Evolutionary conservation across 768 basidiomycete species (phyloP).

Genomic region (Omphalotus guepiniiformis): DNA sequence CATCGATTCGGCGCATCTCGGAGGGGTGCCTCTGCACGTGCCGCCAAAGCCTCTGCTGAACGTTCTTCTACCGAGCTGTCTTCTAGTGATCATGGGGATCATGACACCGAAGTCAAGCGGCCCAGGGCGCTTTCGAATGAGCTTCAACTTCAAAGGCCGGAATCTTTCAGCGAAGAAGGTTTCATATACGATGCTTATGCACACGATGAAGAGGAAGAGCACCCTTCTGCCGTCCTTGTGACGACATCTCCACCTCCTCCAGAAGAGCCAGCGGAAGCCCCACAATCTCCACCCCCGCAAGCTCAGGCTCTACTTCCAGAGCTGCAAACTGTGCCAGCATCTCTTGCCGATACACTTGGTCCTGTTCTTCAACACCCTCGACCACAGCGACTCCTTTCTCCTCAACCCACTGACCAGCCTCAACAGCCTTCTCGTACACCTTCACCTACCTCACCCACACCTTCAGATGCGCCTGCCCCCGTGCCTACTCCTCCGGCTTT

Average conservation of each 20-base stretch:
- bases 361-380: slow-evolving; percentile 60
- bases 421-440: slow-evolving; percentile 50
- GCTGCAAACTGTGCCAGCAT: not conserved
- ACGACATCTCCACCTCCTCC: slow-evolving; percentile 25
- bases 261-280: slow-evolving; percentile 14
- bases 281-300: slow-evolving; percentile 21
- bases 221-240: slow-evolving; percentile 20
- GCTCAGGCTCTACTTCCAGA: slow-evolving; percentile 24
- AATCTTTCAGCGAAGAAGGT: slow-evolving; percentile 78
- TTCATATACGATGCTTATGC: slow-evolving; percentile 85
- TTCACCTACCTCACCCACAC: slow-evolving; percentile 41
- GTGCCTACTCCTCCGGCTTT: slow-evolving; percentile 17
- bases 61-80: slow-evolving; percentile 71
- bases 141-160: slow-evolving; percentile 43
- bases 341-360: not conserved
- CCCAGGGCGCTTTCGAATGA: slow-evolving; percentile 46
- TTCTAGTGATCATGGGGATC: slow-evolving; percentile 65
- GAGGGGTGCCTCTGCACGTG: slow-evolving; percentile 21
- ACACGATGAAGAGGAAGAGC: slow-evolving; percentile 50
- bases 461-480: slow-evolving; percentile 23
- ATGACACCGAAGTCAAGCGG: slow-evolving; percentile 32
- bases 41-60: slow-evolving; percentile 33
- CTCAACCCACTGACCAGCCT: slow-evolving; percentile 32
- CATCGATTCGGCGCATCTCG: slow-evolving; percentile 70
- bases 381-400: slow-evolving; percentile 50